These are phyloP conservation scores for Camelina neglecta DNA, from an alignment of 345 rosid genomes.

Conservation along the genomic window DNA sequence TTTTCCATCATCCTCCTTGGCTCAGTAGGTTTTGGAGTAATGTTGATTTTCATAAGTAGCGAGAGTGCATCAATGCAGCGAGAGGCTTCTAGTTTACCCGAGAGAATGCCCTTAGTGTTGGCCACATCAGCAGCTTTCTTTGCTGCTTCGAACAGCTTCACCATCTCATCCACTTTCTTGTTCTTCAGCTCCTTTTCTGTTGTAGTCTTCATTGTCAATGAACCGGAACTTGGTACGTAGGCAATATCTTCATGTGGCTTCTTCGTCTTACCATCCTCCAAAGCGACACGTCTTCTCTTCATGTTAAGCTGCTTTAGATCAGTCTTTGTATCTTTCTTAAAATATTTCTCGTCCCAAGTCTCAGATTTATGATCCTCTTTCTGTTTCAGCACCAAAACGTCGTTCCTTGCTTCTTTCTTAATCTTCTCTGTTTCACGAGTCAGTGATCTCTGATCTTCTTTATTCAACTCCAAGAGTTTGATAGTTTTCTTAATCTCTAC, in stretches of 20 bases:
- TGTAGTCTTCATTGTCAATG: neutral
- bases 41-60: neutral
- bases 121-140: constrained; percentile 34
- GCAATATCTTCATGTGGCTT: neutral
- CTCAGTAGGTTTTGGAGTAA: neutral
- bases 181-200: neutral
- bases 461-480: neutral
- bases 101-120: constrained; percentile 18
- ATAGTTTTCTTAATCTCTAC: neutral
- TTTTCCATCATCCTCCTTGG: constrained; percentile 23
- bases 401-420: neutral
- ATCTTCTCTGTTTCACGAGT: neutral
- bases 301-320: neutral
- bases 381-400: neutral
- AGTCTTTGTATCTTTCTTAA: neutral
- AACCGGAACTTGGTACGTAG: neutral
- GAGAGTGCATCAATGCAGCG: neutral
- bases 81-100: constrained; percentile 5
- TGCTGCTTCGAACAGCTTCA: constrained; percentile 28
- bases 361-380: neutral
- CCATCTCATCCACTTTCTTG: neutral
- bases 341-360: neutral
- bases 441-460: neutral
- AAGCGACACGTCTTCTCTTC: neutral
- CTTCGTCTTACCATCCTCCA: neutral